A percentile compares a stretch with the other conserved stretches of the same genome.
phyloP scores from a whole-genome alignment of 1,284 basidiomycete species.

The Peniophora sp. region DNA sequence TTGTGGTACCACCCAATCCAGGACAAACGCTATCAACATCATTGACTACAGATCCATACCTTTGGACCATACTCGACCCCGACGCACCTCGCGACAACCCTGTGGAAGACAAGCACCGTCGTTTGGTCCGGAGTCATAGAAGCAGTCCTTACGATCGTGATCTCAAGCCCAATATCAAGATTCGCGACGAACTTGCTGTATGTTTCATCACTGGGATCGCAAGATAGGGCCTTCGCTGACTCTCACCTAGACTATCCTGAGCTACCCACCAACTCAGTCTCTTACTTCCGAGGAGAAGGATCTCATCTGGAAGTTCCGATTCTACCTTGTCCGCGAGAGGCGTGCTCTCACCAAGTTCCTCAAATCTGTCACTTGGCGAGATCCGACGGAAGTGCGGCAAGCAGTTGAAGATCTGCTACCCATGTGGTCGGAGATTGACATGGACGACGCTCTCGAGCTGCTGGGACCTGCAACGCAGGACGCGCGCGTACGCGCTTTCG shows the following conservation, averaged over 20 bases:
- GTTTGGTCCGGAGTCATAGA: constrained; percentile 90
- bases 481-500: constrained; percentile 87
- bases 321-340: constrained; percentile 88
- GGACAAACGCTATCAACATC: constrained; percentile 30
- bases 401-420: constrained; percentile 94
- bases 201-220: constrained; percentile 16
- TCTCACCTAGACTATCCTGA: constrained; percentile 72
- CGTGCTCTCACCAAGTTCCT: constrained; percentile 95
- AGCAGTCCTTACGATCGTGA: constrained; percentile 94
- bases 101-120: constrained; percentile 94
- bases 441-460: constrained; percentile 93
- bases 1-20: constrained; percentile 33
- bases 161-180: constrained; percentile 92
- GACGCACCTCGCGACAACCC: constrained; percentile 89
- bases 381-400: constrained; percentile 93
- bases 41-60: constrained; percentile 53
- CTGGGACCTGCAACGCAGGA: constrained; percentile 90
- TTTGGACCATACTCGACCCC: constrained; percentile 92
- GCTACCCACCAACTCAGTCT: constrained; percentile 84
- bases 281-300: constrained; percentile 93
- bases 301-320: constrained; percentile 97
- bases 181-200: constrained; percentile 89
- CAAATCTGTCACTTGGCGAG: constrained; percentile 96
- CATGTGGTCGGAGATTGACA: constrained; percentile 95
- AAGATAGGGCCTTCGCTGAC: not conserved